A percentile compares a stretch with the other conserved stretches of the same genome.
phyloP scores from a whole-genome alignment of 345 rosid species.

The Clausena lansium region DNA sequence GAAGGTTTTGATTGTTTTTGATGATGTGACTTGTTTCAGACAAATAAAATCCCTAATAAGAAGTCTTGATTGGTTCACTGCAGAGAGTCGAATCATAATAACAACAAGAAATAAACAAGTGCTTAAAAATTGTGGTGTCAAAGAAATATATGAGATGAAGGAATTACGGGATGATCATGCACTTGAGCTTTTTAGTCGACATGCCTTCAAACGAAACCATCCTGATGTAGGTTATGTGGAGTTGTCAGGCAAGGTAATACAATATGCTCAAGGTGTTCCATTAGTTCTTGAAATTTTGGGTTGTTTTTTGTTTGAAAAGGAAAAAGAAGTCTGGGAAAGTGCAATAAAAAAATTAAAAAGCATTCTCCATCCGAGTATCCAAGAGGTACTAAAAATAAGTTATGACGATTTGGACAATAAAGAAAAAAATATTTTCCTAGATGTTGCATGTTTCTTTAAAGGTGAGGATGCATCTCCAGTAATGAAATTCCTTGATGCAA shows the following conservation, averaged over 20 bases:
- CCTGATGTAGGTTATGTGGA: background rate
- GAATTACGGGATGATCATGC: background rate
- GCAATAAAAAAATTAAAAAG: background rate
- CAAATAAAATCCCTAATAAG: slow-evolving; percentile 20
- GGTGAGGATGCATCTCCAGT: too few species aligned
- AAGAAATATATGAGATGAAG: background rate
- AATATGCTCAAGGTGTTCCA: slow-evolving; percentile 5
- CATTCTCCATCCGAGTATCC: background rate
- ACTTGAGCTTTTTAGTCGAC: background rate
- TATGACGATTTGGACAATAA: slow-evolving; percentile 3
- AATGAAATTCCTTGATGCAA: background rate
- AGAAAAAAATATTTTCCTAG: slow-evolving; percentile 12
- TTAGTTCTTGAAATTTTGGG: slow-evolving; percentile 14
- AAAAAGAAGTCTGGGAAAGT: background rate
- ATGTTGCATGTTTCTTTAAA: slow-evolving; percentile 21
- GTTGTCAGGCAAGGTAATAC: background rate
- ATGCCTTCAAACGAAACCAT: background rate
- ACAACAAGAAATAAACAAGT: slow-evolving; percentile 12
- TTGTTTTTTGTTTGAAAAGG: background rate
- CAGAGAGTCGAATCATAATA: background rate
- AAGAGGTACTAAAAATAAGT: background rate
- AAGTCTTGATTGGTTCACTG: background rate
- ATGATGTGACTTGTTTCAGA: slow-evolving; percentile 22
- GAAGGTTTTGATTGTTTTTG: slow-evolving; percentile 22
- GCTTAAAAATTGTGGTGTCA: background rate